These are phyloP conservation scores for Penicillium roqueforti DNA, from an alignment of 495 filamentous ascomycete genomes.

Conservation along the genomic window DNA sequence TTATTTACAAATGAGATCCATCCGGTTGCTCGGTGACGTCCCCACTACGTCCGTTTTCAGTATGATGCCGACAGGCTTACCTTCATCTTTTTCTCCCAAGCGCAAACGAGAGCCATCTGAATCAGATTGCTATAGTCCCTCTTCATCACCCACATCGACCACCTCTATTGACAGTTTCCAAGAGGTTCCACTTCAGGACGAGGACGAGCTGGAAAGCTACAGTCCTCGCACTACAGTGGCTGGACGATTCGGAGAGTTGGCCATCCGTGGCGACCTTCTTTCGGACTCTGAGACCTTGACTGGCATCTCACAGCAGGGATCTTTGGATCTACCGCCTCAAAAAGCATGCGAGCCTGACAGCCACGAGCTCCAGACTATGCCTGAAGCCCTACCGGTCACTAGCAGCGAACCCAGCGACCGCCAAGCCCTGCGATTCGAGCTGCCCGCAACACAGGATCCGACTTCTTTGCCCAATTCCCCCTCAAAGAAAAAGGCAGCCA, in stretches of 20 bases:
- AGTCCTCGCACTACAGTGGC: constrained; percentile 64
- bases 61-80: constrained; percentile 32
- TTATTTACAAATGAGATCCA: constrained; percentile 6
- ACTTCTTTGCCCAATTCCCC: constrained; percentile 13
- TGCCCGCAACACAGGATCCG: constrained; percentile 1
- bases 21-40: constrained; percentile 22
- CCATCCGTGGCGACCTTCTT: constrained; percentile 46
- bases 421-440: constrained; percentile 5
- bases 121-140: constrained; percentile 31
- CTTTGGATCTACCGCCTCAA: constrained; percentile 10
- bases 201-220: constrained; percentile 33
- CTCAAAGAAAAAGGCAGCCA: constrained; percentile 16
- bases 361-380: constrained; percentile 16
- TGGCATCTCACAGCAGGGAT: constrained; percentile 12
- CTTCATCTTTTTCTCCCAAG: constrained; percentile 36
- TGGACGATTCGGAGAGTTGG: constrained; percentile 59
- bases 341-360: constrained; percentile 9
- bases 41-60: constrained; percentile 19
- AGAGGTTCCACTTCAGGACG: constrained; percentile 33
- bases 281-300: constrained; percentile 25
- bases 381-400: constrained; percentile 13
- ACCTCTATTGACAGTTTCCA: constrained; percentile 33
- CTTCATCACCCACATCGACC: constrained; percentile 37
- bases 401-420: constrained; percentile 9
- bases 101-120: constrained; percentile 41